A percentile compares a stretch with the other conserved stretches of the same genome.
phyloP scores from a whole-genome alignment of 768 basidiomycete genomes.

The Russula brevipes region DNA sequence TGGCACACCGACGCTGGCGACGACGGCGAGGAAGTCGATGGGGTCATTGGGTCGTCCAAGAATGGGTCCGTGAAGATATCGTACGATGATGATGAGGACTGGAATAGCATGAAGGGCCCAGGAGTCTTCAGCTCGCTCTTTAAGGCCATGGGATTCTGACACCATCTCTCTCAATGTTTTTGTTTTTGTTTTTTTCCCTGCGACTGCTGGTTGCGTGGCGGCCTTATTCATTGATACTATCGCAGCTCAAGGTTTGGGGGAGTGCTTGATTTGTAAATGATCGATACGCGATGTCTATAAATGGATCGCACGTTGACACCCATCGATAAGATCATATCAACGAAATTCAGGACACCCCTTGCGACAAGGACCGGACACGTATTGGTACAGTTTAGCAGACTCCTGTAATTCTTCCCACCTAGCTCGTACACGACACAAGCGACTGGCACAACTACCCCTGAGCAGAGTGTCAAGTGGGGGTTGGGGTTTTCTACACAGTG shows the following conservation, averaged over 20 bases:
- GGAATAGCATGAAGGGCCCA: not conserved
- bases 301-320: too few relatives aligned
- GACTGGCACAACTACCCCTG: not conserved
- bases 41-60: conserved; percentile 8
- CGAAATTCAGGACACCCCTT: not conserved
- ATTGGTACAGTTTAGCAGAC: conserved; percentile 13
- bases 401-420: conserved; percentile 1
- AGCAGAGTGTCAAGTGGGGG: not conserved
- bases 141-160: conserved; percentile 12
- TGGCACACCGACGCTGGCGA: conserved; percentile 11
- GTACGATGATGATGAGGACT: conserved; percentile 14
- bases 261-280: too few relatives aligned
- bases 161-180: not conserved
- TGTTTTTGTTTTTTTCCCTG: not conserved
- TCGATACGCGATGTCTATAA: too few relatives aligned
- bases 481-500: conserved; percentile 32
- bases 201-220: too few relatives aligned
- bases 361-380: not conserved
- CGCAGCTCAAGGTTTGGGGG: too few relatives aligned
- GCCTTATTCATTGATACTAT: too few relatives aligned
- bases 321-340: conserved; percentile 17
- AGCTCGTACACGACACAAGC: conserved; percentile 15
- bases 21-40: conserved; percentile 21
- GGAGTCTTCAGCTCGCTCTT: conserved; percentile 12
- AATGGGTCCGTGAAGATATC: conserved; percentile 17